Conservation (phyloP, 2,329 filamentous ascomycete species). For the Colletotrichum trifolii region DNA sequence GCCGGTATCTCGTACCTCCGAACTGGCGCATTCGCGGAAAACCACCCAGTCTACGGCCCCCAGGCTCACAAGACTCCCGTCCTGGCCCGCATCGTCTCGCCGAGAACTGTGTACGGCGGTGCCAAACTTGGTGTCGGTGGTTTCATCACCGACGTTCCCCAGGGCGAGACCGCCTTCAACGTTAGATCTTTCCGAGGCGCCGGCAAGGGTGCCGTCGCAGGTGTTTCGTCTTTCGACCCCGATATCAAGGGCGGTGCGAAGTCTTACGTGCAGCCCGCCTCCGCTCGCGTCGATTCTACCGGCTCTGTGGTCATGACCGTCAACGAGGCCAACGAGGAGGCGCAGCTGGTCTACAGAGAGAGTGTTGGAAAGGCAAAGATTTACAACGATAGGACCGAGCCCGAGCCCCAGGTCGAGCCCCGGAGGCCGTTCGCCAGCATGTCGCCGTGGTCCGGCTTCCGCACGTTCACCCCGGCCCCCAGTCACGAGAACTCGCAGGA, state of each 20-base stretch:
- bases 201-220: conserved; percentile 40
- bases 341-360: conserved; percentile 60
- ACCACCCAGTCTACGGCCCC: conserved; percentile 71
- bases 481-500: conserved; percentile 47
- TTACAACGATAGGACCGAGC: conserved; percentile 43
- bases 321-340: conserved; percentile 50
- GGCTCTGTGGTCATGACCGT: conserved; percentile 61
- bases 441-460: neutral
- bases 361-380: conserved; percentile 48
- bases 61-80: conserved; percentile 61
- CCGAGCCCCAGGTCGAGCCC: neutral
- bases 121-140: conserved; percentile 66
- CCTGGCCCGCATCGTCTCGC: conserved; percentile 62
- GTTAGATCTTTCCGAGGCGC: conserved; percentile 34
- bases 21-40: conserved; percentile 64
- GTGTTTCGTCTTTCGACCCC: conserved; percentile 58
- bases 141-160: conserved; percentile 59
- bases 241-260: conserved; percentile 64
- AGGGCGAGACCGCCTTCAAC: conserved; percentile 57
- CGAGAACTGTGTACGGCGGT: conserved; percentile 47
- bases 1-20: conserved; percentile 72
- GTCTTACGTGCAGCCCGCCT: conserved; percentile 59
- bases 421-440: conserved; percentile 10
- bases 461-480: conserved; percentile 8
- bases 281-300: conserved; percentile 59